Conservation (phyloP, 208 protist species). For the Trypanosoma rangeli region DNA sequence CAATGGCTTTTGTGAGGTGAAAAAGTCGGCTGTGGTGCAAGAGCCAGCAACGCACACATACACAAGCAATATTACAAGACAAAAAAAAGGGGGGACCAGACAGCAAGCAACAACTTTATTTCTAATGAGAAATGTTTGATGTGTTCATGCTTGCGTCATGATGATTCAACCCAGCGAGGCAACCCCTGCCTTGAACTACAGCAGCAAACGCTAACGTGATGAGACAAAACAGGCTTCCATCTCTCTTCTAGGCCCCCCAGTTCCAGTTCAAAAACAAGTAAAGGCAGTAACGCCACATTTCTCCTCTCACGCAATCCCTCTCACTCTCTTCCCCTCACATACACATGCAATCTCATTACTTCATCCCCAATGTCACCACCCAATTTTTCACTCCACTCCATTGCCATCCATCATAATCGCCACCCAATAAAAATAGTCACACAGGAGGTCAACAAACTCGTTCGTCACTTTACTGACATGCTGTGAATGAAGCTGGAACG, state of each 20-base stretch:
- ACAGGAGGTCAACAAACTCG: background rate
- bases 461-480: conserved; percentile 11
- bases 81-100: background rate
- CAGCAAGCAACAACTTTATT: background rate
- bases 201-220: background rate
- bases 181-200: background rate
- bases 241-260: background rate
- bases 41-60: background rate
- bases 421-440: conserved; percentile 10
- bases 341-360: no score
- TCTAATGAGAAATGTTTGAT: background rate
- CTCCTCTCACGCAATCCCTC: background rate
- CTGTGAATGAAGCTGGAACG: conserved; percentile 41
- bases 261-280: conserved; percentile 16
- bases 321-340: no score
- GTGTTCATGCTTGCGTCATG: background rate
- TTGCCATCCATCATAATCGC: no score
- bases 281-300: conserved; percentile 16
- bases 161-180: background rate
- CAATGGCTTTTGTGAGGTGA: background rate
- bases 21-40: background rate
- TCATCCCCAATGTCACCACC: background rate
- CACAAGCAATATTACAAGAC: background rate
- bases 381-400: background rate
- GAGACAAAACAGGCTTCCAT: background rate